Percentiles rank a stretch among this genome's conserved stretches.
phyloP scores from a whole-genome alignment of 2,329 filamentous ascomycete species.

The Alternaria ethzedia region DNA sequence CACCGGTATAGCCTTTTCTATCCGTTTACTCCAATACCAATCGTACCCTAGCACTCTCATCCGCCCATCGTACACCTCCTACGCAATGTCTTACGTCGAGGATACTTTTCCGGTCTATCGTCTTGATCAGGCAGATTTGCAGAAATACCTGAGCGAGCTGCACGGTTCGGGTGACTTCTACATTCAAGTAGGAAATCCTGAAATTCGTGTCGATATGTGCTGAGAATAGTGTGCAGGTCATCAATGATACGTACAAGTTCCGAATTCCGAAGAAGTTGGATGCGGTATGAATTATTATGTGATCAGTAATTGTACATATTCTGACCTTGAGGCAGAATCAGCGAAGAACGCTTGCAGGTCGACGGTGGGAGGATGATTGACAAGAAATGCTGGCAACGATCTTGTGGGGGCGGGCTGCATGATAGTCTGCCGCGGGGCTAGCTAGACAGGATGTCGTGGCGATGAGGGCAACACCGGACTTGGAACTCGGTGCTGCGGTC shows the following conservation, averaged over 20 bases:
- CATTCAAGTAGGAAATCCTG: constrained; percentile 5
- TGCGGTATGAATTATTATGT: neutral
- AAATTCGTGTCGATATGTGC: neutral
- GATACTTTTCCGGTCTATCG: constrained; percentile 18
- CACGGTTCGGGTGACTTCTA: constrained; percentile 18
- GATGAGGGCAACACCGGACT: neutral
- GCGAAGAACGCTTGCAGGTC: neutral
- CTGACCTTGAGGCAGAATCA: neutral
- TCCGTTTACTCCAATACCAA: neutral
- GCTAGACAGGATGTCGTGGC: constrained; percentile 1
- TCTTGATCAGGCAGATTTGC: constrained; percentile 7
- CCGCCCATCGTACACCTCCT: neutral
- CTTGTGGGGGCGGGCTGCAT: neutral
- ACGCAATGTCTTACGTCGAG: constrained; percentile 1
- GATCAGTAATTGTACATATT: neutral
- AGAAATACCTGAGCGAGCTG: constrained; percentile 7
- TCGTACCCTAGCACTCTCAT: neutral
- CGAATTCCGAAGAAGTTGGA: constrained; percentile 9
- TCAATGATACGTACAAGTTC: constrained; percentile 17
- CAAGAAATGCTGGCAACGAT: neutral
- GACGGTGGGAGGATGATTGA: neutral
- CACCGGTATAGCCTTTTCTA: neutral
- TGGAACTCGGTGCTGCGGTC: neutral
- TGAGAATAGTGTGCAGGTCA: constrained; percentile 9
- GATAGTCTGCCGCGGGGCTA: neutral